Evolutionary conservation across 139 green algal species (phyloP).

Genomic region (Helicosporidium sp.): DNA sequence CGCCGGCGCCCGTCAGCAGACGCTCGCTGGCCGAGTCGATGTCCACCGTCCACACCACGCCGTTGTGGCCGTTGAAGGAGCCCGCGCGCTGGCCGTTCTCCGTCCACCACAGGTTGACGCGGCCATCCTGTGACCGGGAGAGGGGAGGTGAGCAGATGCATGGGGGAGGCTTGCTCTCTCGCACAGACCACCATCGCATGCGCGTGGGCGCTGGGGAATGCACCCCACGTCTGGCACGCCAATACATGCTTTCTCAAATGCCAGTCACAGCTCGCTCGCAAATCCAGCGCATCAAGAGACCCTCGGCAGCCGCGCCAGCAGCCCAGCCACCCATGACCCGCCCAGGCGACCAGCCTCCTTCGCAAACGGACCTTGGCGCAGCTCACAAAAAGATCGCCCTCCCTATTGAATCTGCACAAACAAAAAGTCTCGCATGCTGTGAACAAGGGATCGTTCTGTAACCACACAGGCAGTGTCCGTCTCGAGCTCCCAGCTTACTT

Average conservation of each 20-base stretch:
- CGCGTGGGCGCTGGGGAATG: too few relatives aligned
- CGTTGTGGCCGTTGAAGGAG: conserved; percentile 93
- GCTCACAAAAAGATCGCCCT: conserved; percentile 86
- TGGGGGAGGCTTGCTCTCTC: too few relatives aligned
- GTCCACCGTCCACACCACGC: conserved; percentile 76
- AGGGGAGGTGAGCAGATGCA: too few relatives aligned
- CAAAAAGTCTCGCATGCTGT: not conserved
- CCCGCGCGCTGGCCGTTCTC: conserved; percentile 78
- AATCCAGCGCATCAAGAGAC: too few relatives aligned
- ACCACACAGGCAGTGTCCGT: not conserved
- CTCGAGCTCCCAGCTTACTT: conserved; percentile 3
- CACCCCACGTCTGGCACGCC: not conserved
- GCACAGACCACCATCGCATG: not conserved
- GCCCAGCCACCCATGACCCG: conserved; percentile 21
- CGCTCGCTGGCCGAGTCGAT: conserved; percentile 52
- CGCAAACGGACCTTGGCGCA: conserved; percentile 67
- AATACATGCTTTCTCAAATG: too few relatives aligned
- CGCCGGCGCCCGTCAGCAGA: conserved; percentile 71
- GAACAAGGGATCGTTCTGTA: not conserved
- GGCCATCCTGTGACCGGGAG: conserved; percentile 34
- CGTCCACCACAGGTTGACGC: conserved; percentile 74
- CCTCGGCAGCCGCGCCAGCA: too few relatives aligned
- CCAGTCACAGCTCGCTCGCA: too few relatives aligned
- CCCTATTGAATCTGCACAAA: conserved; percentile 11
- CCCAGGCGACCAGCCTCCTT: not conserved